Base-by-base conservation (phyloP, 176 grass and related monocot species). In the Eragrostis nindensis region DNA sequence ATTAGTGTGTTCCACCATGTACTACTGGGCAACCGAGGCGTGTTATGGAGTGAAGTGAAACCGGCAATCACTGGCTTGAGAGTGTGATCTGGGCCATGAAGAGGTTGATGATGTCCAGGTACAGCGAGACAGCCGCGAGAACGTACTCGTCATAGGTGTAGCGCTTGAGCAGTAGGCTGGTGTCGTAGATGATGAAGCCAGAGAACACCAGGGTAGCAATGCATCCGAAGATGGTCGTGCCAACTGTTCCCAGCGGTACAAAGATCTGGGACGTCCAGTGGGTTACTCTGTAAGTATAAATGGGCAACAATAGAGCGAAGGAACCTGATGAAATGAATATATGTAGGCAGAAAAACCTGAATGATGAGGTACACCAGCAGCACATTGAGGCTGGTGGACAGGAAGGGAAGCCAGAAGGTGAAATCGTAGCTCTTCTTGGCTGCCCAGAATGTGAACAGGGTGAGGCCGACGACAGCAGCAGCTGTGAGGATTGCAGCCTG, bases 91-190 rank as follows among this genome's bases (percentile, higher is more conserved):
- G 74, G 62, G 84, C 84, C 80, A 92, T 85, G 84, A 94, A 94
- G 70, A 94, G 86, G 80, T 92, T 92, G 21, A 92, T 84, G 26
- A 86, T 80, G 39, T 94, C 86, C 73, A 92, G n/a, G 79, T 92
- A 92, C 62, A 92, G 80, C 76, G 84, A 80, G 45, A 94, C 76
- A 47, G 86, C 87, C 9, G 86, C 90, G 14, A 38, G 0, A 10
- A 89, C 87, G 48, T 84, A 95, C 53, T 92, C 87, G 59, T 85
- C 71, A 80, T 91, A 94, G 13, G 75, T 66, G 46, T 91, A 77
- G n/a, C 69, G 84, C 86, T 91, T 87, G 22, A 94, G 86, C 72
- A 94, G 65, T 25, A 54, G 11, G 29, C 87, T 8, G 59, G 92
- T 94, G 77, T 94, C 86, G 21, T 36, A 85, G 43, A 94, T 19